Evolutionary conservation across 345 rosid species (phyloP).

Genomic region (Raphanus raphanistrum): DNA sequence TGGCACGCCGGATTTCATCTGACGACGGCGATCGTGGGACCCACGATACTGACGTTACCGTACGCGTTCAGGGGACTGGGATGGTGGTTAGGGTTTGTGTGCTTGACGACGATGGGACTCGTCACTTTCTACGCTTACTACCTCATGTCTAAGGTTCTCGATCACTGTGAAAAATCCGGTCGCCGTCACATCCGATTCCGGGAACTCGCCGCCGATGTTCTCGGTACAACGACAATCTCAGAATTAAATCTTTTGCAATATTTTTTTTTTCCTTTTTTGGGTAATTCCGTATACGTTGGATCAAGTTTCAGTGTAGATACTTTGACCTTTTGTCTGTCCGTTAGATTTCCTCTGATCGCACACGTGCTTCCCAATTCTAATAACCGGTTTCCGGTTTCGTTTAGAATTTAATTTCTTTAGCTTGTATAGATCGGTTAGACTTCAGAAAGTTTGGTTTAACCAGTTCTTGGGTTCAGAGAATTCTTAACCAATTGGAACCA

Average conservation of each 20-base stretch:
- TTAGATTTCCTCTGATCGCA: conserved; percentile 6
- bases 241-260: neutral
- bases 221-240: conserved; percentile 44
- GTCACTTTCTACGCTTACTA: conserved; percentile 87
- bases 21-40: conserved; percentile 99
- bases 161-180: conserved; percentile 83
- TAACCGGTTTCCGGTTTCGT: conserved; percentile 6
- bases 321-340: conserved; percentile 9
- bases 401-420: neutral
- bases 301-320: conserved; percentile 18
- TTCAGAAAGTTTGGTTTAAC: neutral
- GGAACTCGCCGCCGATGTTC: conserved; percentile 93
- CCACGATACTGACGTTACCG: conserved; percentile 82
- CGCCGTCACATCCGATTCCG: conserved; percentile 98
- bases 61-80: conserved; percentile 87
- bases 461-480: neutral
- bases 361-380: conserved; percentile 8
- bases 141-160: conserved; percentile 90
- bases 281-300: conserved; percentile 15
- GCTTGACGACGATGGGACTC: conserved; percentile 81
- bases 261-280: neutral
- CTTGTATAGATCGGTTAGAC: neutral
- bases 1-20: conserved; percentile 97
- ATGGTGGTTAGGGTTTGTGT: conserved; percentile 70
- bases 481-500: conserved; percentile 6